Percentiles rank a stretch among this genome's conserved stretches.
phyloP scores from a whole-genome alignment of 2,329 filamentous ascomycete species.

The Curvularia eragrostidis region DNA sequence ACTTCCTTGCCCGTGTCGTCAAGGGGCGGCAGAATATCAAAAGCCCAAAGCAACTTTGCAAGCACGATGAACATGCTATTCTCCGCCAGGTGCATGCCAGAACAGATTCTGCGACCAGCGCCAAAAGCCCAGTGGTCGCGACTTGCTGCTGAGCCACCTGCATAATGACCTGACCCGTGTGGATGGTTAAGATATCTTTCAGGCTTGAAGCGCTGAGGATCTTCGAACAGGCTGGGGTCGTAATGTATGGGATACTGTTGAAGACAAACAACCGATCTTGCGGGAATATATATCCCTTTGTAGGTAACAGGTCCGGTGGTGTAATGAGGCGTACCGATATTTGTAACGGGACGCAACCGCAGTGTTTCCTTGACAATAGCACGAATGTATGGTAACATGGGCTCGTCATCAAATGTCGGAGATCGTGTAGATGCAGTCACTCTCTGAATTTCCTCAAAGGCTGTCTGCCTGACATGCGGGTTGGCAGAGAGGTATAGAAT shows the following conservation, averaged over 20 bases:
- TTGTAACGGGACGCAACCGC: slow-evolving; percentile 45
- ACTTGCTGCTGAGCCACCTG: slow-evolving; percentile 43
- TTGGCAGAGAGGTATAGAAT: slow-evolving; percentile 41
- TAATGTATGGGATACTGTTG: slow-evolving; percentile 46
- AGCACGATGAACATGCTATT: slow-evolving; percentile 52
- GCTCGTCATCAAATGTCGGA: slow-evolving; percentile 54
- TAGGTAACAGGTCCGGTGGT: slow-evolving; percentile 49
- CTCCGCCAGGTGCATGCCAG: slow-evolving; percentile 54
- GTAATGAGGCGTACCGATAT: slow-evolving; percentile 46
- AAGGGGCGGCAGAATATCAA: slow-evolving; percentile 52
- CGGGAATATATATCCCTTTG: slow-evolving; percentile 54
- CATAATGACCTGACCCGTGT: slow-evolving; percentile 41
- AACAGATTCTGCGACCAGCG: slow-evolving; percentile 54
- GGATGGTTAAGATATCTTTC: slow-evolving; percentile 52
- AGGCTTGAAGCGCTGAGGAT: slow-evolving; percentile 53
- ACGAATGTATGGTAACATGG: slow-evolving; percentile 49
- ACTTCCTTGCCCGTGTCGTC: slow-evolving; percentile 47
- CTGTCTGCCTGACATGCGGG: slow-evolving; percentile 26
- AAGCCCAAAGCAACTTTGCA: slow-evolving; percentile 57
- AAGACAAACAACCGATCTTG: slow-evolving; percentile 45
- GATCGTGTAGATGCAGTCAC: slow-evolving; percentile 26
- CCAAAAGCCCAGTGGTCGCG: slow-evolving; percentile 50
- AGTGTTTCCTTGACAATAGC: slow-evolving; percentile 55
- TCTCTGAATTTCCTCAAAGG: slow-evolving; percentile 32
- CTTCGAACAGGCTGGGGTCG: slow-evolving; percentile 45